A percentile compares a stretch with the other conserved stretches of the same genome.
Evolutionary conservation across 2,329 filamentous ascomycete species (phyloP).

Genomic region (Colletotrichum costaricense): DNA sequence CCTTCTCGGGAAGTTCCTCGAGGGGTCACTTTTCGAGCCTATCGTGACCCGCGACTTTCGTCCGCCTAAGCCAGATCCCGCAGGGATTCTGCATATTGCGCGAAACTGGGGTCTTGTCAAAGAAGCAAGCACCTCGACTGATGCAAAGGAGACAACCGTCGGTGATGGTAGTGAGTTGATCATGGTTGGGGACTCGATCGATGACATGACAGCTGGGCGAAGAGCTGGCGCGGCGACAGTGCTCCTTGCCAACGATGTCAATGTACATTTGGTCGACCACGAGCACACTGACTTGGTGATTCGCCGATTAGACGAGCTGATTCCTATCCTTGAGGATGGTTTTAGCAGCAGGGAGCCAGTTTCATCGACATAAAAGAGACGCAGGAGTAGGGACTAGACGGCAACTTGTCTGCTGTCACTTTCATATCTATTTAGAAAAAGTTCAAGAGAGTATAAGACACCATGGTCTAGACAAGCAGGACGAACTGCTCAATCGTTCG

Average conservation of each 20-base stretch:
- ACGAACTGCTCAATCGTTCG: constrained; percentile 24
- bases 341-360: constrained; percentile 58
- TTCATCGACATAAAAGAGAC: background rate
- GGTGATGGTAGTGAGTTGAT: constrained; percentile 62
- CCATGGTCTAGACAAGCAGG: background rate
- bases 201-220: constrained; percentile 91
- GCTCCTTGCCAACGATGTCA: constrained; percentile 87
- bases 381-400: no score
- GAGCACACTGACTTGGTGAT: constrained; percentile 83
- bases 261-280: constrained; percentile 75
- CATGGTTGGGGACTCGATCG: constrained; percentile 84
- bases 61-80: constrained; percentile 88
- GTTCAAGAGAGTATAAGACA: background rate
- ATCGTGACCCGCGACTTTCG: constrained; percentile 87
- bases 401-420: background rate
- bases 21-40: constrained; percentile 75
- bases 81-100: constrained; percentile 89
- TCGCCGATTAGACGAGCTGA: constrained; percentile 77
- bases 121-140: background rate
- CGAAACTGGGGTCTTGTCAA: constrained; percentile 73
- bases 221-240: constrained; percentile 90
- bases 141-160: constrained; percentile 23
- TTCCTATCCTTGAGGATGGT: constrained; percentile 79
- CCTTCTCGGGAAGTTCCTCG: constrained; percentile 80
- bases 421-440: background rate